These are phyloP conservation scores for Cenchrus purpureus DNA, from an alignment of 176 grass and related monocot species.

Conservation along the genomic window DNA sequence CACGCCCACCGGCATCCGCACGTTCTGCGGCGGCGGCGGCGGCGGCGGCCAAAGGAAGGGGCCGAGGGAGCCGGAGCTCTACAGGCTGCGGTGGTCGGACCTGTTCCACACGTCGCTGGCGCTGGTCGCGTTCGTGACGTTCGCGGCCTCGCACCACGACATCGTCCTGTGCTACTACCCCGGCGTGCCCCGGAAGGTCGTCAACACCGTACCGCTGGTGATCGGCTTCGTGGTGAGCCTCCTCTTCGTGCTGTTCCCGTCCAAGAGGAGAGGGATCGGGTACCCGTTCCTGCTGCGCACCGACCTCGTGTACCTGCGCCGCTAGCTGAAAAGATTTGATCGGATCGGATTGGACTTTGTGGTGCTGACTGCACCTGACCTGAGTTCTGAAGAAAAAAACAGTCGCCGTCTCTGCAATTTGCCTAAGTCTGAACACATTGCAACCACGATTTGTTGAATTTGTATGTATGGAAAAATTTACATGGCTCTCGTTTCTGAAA, in stretches of 20 bases:
- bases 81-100: slow-evolving; percentile 76
- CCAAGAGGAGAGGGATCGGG: slow-evolving; percentile 78
- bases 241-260: slow-evolving; percentile 84
- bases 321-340: slow-evolving; percentile 24
- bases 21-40: slow-evolving; percentile 59
- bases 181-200: slow-evolving; percentile 65
- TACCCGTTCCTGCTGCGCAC: slow-evolving; percentile 79
- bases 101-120: slow-evolving; percentile 73
- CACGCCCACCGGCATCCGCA: slow-evolving; percentile 55
- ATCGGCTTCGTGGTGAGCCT: slow-evolving; percentile 81
- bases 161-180: slow-evolving; percentile 77
- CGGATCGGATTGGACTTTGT: not conserved
- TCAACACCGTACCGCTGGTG: slow-evolving; percentile 73
- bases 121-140: slow-evolving; percentile 70
- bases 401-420: too few relatives aligned
- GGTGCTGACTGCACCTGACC: not conserved
- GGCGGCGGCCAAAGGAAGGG: slow-evolving; percentile 31
- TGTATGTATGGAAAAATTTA: not conserved
- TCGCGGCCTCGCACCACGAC: slow-evolving; percentile 79
- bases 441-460: slow-evolving; percentile 3
- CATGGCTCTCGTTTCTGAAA: not conserved
- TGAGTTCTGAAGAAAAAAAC: not conserved
- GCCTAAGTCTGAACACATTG: not conserved
- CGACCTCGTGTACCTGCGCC: slow-evolving; percentile 62
- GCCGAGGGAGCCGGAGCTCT: slow-evolving; percentile 49